Base-by-base conservation (phyloP, 306 rosid genomes). In the Quercus wislizeni region DNA sequence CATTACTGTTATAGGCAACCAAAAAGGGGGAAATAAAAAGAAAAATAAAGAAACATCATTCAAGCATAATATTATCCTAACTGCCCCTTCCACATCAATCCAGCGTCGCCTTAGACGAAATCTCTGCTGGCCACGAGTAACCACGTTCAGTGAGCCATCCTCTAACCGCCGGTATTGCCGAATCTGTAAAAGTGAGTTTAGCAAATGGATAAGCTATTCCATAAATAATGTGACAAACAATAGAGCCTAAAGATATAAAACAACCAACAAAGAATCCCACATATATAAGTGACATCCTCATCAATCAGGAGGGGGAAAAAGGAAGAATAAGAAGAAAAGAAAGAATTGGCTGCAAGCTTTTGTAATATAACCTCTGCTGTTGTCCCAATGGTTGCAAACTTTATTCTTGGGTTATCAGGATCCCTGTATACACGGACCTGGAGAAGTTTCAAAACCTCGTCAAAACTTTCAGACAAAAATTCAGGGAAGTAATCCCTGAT, bases 121-220 rank as follows among this genome's bases (percentile, higher is more conserved):
- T 74, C 99, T 81, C 77, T 93, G 98, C 85, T 93, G 97, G 76
- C 98, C 98, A 75, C 97, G 93, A 55, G 96, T 88, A 70, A 95
- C 94, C 80, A 93, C 91, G 81, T 93, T 95, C 67, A 95, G 83
- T 19, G 97, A 91, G 73, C 97, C 97, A 86, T 90, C 94, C 80
- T 88, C 96, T 73, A 95, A 84, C 41, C 94, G 89, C 46, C 94
- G 83, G 58, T 78, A 90, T 79, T 95, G 97, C 57, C 97, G 89
- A 86, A 95, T 89, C 99, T 95, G 91, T 74, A 83, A 79, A 76
- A 14, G 65, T 38, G 55, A 58, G 46, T 79, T 82, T 72, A 73
- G 41, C 74, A 54, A 82, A 72, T 27, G 61, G 30, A 68, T 82
- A 68, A 84, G 73, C 71, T 65, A 72, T 51, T 71, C 55, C 43